Percentiles rank a stretch among this genome's conserved stretches.
These are phyloP conservation scores for Coemansia sp. DNA, from an alignment of 192 early-diverging fungal species.

Conservation along the genomic window DNA sequence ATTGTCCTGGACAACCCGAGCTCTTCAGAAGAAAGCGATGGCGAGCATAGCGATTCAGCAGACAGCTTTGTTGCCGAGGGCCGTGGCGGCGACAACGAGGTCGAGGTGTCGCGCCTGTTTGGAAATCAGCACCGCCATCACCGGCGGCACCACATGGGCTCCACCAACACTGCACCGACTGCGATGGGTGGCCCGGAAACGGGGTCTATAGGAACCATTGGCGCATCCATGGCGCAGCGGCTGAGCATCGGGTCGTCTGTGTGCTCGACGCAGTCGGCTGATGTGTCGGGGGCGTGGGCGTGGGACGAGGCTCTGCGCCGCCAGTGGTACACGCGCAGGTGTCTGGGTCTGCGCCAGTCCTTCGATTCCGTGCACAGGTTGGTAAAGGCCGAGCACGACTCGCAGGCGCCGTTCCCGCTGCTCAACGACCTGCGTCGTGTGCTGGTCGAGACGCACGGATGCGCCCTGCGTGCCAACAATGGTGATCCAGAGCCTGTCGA, in stretches of 20 bases:
- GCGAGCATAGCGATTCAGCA: background rate
- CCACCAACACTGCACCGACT: conserved; percentile 2
- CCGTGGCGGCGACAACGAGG: background rate
- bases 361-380: conserved; percentile 43
- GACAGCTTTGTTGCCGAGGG: background rate
- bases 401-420: conserved; percentile 29
- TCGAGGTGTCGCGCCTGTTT: background rate
- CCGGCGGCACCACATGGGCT: background rate
- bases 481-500: background rate
- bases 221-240: background rate
- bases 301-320: conserved; percentile 47
- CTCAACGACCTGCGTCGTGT: conserved; percentile 45
- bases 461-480: background rate
- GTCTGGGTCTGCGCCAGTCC: conserved; percentile 37
- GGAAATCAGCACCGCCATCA: conserved; percentile 1
- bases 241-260: background rate
- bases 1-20: conserved; percentile 51
- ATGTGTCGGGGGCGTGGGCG: background rate
- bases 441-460: conserved; percentile 19
- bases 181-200: background rate
- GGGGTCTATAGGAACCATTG: background rate
- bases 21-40: conserved; percentile 13
- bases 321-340: conserved; percentile 45
- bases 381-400: conserved; percentile 37
- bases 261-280: conserved; percentile 1